A percentile compares a stretch with the other conserved stretches of the same genome.
These are phyloP conservation scores for Podospora comata DNA, from an alignment of 495 filamentous ascomycete genomes.

Conservation along the genomic window DNA sequence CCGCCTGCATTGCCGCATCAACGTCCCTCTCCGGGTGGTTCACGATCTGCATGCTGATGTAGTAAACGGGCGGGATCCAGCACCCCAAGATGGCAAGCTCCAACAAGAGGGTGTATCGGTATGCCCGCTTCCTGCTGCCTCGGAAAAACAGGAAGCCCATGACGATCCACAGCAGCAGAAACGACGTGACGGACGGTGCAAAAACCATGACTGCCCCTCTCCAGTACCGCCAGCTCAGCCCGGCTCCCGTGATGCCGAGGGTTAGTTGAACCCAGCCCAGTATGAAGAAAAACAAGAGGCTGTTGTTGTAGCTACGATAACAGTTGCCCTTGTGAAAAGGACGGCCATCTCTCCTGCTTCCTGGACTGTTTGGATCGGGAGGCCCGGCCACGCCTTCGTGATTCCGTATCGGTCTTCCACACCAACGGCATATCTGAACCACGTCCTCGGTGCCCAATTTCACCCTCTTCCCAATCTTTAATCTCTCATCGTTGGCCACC, in stretches of 20 bases:
- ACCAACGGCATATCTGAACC: constrained; percentile 33
- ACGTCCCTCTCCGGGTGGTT: neutral
- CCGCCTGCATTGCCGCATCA: constrained; percentile 13
- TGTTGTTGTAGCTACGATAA: constrained; percentile 27
- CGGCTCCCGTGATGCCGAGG: constrained; percentile 25
- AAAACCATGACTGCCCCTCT: constrained; percentile 23
- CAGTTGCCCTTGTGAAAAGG: constrained; percentile 27
- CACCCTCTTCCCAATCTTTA: constrained; percentile 24
- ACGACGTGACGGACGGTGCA: constrained; percentile 29
- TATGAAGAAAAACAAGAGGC: constrained; percentile 24
- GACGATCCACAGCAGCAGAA: constrained; percentile 32
- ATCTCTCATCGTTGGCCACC: constrained; percentile 19
- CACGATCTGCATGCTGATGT: constrained; percentile 15
- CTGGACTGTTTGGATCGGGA: neutral
- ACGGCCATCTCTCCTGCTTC: neutral
- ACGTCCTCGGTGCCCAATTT: constrained; percentile 22
- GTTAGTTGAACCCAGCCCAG: constrained; percentile 31
- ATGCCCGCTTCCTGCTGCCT: constrained; percentile 20
- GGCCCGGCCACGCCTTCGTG: neutral
- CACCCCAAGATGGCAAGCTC: constrained; percentile 32
- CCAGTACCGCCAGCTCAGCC: constrained; percentile 30
- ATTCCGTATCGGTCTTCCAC: constrained; percentile 25
- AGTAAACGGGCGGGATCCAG: constrained; percentile 33
- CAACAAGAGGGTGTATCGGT: constrained; percentile 22
- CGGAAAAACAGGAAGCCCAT: constrained; percentile 23